Conservation (phyloP, 768 basidiomycete species). For the Podaxis mareebaensis region DNA sequence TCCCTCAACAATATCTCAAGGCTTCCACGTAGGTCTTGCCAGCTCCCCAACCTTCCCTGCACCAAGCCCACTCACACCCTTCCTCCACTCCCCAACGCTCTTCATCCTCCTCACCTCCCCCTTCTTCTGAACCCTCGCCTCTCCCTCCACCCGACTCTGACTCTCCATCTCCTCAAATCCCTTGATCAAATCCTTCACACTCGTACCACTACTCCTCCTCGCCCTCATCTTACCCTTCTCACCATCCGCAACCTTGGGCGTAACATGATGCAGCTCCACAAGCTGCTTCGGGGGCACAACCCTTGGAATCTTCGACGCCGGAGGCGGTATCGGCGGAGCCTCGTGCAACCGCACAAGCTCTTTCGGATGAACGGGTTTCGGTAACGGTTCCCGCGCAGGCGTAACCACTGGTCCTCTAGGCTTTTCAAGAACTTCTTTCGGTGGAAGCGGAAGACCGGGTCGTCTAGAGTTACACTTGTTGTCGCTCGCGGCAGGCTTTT, state of each 20-base stretch:
- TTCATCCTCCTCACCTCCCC: constrained; percentile 24
- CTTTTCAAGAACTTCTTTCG: constrained; percentile 49
- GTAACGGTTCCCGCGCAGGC: constrained; percentile 51
- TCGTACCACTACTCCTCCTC: constrained; percentile 65
- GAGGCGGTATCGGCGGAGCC: constrained; percentile 41
- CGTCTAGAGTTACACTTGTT: constrained; percentile 22
- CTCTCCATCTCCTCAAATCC: constrained; percentile 54
- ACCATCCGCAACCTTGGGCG: constrained; percentile 29
- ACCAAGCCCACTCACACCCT: not conserved
- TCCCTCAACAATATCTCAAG: not conserved
- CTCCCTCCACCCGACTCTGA: constrained; percentile 23
- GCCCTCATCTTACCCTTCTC: constrained; percentile 24
- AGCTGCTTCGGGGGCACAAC: constrained; percentile 42
- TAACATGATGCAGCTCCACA: constrained; percentile 54
- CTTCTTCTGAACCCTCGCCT: constrained; percentile 27
- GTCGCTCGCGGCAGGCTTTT: constrained; percentile 33
- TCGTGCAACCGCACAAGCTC: constrained; percentile 66
- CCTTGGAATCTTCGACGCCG: constrained; percentile 45
- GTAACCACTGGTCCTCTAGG: constrained; percentile 58
- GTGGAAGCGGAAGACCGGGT: constrained; percentile 56
- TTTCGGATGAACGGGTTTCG: constrained; percentile 54
- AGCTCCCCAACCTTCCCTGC: not conserved
- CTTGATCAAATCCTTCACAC: constrained; percentile 72
- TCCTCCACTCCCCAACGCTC: constrained; percentile 15
- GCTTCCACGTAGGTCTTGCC: constrained; percentile 1